phyloP scores from a whole-genome alignment of 164 flowering plant genomes.

The Vitis rotundifolia region DNA sequence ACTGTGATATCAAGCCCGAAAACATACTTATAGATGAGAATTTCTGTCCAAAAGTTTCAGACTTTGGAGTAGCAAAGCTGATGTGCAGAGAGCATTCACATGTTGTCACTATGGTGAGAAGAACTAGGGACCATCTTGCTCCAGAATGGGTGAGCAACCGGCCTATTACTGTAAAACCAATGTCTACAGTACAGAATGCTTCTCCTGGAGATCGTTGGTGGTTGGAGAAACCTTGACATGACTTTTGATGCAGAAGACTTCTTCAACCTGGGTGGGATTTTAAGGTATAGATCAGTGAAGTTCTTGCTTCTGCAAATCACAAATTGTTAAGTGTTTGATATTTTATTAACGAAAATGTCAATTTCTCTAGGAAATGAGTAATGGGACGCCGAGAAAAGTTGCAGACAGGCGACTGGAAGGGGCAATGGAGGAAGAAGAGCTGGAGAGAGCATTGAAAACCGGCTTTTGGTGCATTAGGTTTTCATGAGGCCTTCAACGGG shows the following conservation, averaged over 20 bases:
- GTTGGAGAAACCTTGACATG: conserved; percentile 89
- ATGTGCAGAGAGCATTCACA: conserved; percentile 93
- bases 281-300: conserved; percentile 43
- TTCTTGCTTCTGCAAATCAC: background rate
- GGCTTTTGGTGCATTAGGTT: conserved; percentile 92
- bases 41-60: conserved; percentile 88
- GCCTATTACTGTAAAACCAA: conserved; percentile 90
- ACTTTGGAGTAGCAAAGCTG: conserved; percentile 90
- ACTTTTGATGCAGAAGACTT: conserved; percentile 71
- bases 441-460: conserved; percentile 60
- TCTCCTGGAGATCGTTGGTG: conserved; percentile 87
- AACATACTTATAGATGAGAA: conserved; percentile 86
- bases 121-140: conserved; percentile 90
- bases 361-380: conserved; percentile 58
- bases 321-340: no score
- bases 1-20: conserved; percentile 98
- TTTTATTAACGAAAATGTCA: background rate
- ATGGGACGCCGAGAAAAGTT: conserved; percentile 52
- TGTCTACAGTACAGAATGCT: conserved; percentile 94
- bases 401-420: conserved; percentile 63
- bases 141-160: conserved; percentile 96
- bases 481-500: conserved; percentile 88
- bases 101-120: conserved; percentile 89
- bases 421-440: conserved; percentile 65
- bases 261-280: conserved; percentile 93